Evolutionary conservation across 2,329 filamentous ascomycete species (phyloP).

Genomic region (Aspergillus sp.): DNA sequence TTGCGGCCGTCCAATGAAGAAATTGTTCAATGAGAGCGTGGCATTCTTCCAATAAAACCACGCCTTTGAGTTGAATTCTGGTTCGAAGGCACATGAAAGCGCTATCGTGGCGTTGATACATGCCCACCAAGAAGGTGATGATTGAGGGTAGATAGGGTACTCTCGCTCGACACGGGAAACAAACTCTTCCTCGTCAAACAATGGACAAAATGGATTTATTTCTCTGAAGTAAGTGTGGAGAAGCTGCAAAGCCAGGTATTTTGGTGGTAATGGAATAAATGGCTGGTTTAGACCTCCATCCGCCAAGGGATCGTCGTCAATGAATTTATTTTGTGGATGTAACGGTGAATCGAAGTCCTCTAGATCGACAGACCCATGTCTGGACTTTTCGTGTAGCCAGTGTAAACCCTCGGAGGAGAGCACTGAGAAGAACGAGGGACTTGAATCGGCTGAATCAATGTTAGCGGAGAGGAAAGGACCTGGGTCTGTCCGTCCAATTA

Average conservation of each 20-base stretch:
- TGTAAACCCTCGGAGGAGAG: not conserved
- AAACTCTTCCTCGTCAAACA: slow-evolving; percentile 4
- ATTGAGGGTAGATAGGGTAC: not conserved
- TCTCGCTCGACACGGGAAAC: slow-evolving; percentile 1
- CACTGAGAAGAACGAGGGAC: not conserved
- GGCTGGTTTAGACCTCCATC: not conserved
- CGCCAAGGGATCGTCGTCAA: not conserved
- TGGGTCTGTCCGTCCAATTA: not conserved
- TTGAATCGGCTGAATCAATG: not conserved
- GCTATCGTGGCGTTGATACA: slow-evolving; percentile 5
- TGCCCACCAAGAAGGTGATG: slow-evolving; percentile 1
- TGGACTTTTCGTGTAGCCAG: not conserved
- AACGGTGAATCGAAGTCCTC: not conserved
- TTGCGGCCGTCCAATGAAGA: not conserved
- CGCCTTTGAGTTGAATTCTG: not conserved
- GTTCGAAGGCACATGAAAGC: not conserved
- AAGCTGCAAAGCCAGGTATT: not conserved
- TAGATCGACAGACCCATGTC: not conserved
- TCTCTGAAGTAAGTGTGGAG: not conserved
- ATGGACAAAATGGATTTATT: slow-evolving; percentile 2
- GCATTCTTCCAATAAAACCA: slow-evolving; percentile 8
- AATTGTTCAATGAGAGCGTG: not conserved
- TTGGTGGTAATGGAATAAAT: slow-evolving; percentile 1
- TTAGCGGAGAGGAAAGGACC: not conserved
- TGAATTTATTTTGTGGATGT: not conserved